These are phyloP conservation scores for Entoloma clypeatum DNA, from an alignment of 1,284 basidiomycete genomes.

Conservation along the genomic window DNA sequence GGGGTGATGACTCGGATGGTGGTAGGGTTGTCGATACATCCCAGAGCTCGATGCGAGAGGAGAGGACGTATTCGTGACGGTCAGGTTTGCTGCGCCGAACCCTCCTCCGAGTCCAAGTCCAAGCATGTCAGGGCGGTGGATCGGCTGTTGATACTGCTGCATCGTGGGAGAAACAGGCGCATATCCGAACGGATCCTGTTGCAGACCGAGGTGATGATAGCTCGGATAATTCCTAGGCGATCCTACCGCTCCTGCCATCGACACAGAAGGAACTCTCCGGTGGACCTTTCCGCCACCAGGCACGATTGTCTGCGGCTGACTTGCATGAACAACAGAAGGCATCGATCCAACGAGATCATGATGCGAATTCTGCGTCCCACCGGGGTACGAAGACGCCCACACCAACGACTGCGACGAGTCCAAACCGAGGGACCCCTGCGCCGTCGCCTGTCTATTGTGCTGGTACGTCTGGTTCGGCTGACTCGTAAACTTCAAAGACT, in stretches of 20 bases:
- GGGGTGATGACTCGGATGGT: slow-evolving; percentile 21
- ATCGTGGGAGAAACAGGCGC: slow-evolving; percentile 19
- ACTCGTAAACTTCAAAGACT: slow-evolving; percentile 31
- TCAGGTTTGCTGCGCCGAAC: slow-evolving; percentile 12
- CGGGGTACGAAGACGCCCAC: slow-evolving; percentile 33
- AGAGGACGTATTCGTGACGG: slow-evolving; percentile 16
- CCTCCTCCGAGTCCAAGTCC: no score
- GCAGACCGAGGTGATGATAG: slow-evolving; percentile 20
- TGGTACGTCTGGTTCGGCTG: slow-evolving; percentile 24
- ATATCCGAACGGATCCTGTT: slow-evolving; percentile 28
- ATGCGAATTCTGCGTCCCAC: slow-evolving; percentile 28
- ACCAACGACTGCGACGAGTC: slow-evolving; percentile 32
- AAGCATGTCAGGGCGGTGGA: slow-evolving; percentile 23
- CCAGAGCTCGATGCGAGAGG: slow-evolving; percentile 14
- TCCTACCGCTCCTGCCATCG: no score
- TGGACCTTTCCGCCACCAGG: slow-evolving; percentile 21
- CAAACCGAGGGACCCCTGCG: slow-evolving; percentile 21
- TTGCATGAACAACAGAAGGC: slow-evolving; percentile 25
- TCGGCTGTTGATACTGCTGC: slow-evolving; percentile 23
- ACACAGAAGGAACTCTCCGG: slow-evolving; percentile 27
- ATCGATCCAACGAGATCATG: slow-evolving; percentile 24
- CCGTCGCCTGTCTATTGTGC: slow-evolving; percentile 25
- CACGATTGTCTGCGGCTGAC: slow-evolving; percentile 19
- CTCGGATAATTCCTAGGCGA: slow-evolving; percentile 18
- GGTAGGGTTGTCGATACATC: slow-evolving; percentile 20